A percentile compares a stretch with the other conserved stretches of the same genome.
These are phyloP conservation scores for Collybia nuda DNA, from an alignment of 768 basidiomycete genomes.

Conservation along the genomic window DNA sequence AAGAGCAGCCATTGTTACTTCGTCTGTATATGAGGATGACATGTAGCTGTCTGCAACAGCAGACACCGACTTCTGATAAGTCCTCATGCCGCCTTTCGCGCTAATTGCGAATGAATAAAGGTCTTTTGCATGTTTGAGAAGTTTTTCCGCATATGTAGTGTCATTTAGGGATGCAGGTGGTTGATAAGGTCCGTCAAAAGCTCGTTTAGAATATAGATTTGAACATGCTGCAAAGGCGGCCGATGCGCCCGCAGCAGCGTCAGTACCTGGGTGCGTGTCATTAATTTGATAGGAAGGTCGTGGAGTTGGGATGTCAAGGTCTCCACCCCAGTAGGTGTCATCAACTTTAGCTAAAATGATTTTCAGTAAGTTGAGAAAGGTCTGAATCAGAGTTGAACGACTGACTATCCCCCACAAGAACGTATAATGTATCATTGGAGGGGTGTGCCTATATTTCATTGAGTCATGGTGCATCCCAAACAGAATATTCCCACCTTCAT, in stretches of 20 bases:
- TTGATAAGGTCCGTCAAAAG: constrained; percentile 49
- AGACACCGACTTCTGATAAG: constrained; percentile 74
- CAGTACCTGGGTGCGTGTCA: constrained; percentile 80
- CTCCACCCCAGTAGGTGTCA: constrained; percentile 89
- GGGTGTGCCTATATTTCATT: constrained; percentile 69
- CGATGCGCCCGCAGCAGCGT: constrained; percentile 80
- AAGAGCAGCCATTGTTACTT: constrained; percentile 73
- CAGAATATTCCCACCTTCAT: constrained; percentile 58
- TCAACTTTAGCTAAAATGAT: constrained; percentile 52
- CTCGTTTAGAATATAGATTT: constrained; percentile 66
- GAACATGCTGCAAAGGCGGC: constrained; percentile 90
- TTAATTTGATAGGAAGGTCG: constrained; percentile 83
- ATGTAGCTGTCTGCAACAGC: constrained; percentile 61
- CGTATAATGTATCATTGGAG: constrained; percentile 65
- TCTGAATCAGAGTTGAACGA: not conserved
- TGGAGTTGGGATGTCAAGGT: constrained; percentile 69
- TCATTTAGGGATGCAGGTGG: constrained; percentile 71
- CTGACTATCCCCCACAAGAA: constrained; percentile 71
- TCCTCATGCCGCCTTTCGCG: constrained; percentile 54
- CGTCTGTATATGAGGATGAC: constrained; percentile 73
- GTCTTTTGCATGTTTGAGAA: constrained; percentile 72
- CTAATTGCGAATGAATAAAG: constrained; percentile 79
- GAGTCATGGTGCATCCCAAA: constrained; percentile 1
- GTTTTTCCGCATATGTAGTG: constrained; percentile 64
- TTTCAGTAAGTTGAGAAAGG: too few species aligned